phyloP scores from a whole-genome alignment of 345 rosid genomes.

The Acer campestre region DNA sequence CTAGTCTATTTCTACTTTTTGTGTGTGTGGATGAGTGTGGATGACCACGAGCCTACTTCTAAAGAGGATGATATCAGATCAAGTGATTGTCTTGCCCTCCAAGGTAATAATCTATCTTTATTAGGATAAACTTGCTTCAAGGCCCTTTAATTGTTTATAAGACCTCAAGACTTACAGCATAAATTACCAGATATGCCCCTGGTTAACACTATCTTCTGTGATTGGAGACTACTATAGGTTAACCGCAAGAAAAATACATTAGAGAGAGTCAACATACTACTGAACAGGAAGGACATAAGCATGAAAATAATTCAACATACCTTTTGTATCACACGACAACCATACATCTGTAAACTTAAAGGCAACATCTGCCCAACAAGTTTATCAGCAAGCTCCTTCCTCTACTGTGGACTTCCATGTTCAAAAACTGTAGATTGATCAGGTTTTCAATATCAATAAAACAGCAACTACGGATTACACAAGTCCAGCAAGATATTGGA shows the following conservation, averaged over 20 bases:
- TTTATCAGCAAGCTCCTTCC: slow-evolving; percentile 83
- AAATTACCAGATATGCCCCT: no score
- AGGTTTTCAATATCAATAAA: slow-evolving; percentile 17
- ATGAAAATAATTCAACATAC: slow-evolving; percentile 33
- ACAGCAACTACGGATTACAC: not conserved
- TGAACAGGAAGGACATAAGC: not conserved
- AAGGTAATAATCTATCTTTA: no score
- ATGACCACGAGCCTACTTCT: no score
- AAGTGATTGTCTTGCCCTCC: no score
- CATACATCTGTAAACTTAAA: slow-evolving; percentile 98
- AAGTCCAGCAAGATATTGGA: not conserved
- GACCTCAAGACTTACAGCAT: no score
- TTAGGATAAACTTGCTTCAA: no score
- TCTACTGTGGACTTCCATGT: slow-evolving; percentile 82
- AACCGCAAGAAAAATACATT: not conserved
- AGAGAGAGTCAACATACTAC: not conserved
- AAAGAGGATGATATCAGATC: no score
- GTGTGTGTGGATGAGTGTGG: no score
- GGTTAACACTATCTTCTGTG: no score
- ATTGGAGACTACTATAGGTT: not conserved
- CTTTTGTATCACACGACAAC: slow-evolving; percentile 99
- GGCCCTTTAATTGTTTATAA: no score
- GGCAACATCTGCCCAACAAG: slow-evolving; percentile 85
- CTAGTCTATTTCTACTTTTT: no score
- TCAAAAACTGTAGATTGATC: slow-evolving; percentile 69